These are phyloP conservation scores for Peniophora sp. DNA, from an alignment of 1,284 basidiomycete species.

Conservation along the genomic window DNA sequence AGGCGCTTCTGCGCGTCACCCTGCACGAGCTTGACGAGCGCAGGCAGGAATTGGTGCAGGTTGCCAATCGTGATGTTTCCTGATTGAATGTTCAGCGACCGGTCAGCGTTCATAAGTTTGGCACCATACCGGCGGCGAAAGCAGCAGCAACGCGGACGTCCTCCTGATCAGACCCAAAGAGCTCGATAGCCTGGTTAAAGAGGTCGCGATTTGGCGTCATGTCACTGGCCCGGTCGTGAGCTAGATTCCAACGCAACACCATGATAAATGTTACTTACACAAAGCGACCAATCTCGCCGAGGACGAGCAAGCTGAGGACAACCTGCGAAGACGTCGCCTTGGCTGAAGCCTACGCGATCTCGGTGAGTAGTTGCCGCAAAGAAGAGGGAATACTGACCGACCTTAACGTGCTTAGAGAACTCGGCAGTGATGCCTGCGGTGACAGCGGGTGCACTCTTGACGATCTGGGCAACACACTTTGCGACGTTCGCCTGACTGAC, in stretches of 20 bases:
- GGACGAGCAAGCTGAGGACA: constrained; percentile 78
- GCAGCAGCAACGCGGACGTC: constrained; percentile 84
- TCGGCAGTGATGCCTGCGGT: constrained; percentile 76
- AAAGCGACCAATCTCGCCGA: constrained; percentile 86
- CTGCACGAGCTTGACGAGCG: constrained; percentile 78
- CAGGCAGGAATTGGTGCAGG: constrained; percentile 76
- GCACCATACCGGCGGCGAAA: constrained; percentile 73
- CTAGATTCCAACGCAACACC: neutral
- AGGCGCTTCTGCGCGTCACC: constrained; percentile 73
- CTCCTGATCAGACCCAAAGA: constrained; percentile 73
- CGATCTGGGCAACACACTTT: constrained; percentile 76
- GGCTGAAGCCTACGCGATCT: constrained; percentile 36
- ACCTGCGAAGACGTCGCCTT: constrained; percentile 62
- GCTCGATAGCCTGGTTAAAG: constrained; percentile 66
- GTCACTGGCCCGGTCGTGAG: constrained; percentile 44
- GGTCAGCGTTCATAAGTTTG: neutral
- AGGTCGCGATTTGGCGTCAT: constrained; percentile 72
- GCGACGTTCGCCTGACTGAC: constrained; percentile 66
- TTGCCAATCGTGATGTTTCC: constrained; percentile 95
- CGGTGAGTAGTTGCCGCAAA: neutral
- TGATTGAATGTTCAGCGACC: constrained; percentile 17
- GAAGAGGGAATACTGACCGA: constrained; percentile 19
- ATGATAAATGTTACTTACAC: constrained; percentile 45
- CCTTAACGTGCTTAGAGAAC: constrained; percentile 75
- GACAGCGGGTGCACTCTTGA: constrained; percentile 58